phyloP scores from a whole-genome alignment of 148 eudicot species.

The Limonium bicolor region DNA sequence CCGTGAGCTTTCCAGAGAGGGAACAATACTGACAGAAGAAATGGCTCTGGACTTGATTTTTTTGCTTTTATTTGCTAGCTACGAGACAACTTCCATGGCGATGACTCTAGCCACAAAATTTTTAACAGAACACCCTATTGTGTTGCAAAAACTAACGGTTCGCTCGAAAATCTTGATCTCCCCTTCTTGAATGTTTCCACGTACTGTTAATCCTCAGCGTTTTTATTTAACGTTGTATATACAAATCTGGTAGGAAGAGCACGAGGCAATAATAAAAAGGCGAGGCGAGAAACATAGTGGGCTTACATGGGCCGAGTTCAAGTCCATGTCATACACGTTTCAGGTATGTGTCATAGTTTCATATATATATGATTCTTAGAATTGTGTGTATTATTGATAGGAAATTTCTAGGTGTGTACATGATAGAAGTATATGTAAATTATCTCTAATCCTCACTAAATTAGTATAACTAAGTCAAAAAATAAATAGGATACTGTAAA shows the following conservation, averaged over 20 bases:
- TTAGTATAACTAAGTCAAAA: not conserved
- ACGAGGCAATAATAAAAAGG: conserved; percentile 44
- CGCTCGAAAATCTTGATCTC: not conserved
- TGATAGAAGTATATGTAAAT: not conserved
- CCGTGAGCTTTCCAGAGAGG: too few species aligned
- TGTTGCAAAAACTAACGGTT: conserved; percentile 6
- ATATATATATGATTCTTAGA: too few species aligned
- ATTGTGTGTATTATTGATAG: not conserved
- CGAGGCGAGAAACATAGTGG: conserved; percentile 47
- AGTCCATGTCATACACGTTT: conserved; percentile 82
- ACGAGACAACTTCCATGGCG: too few species aligned
- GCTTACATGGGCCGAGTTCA: conserved; percentile 78
- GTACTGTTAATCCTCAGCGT: not conserved
- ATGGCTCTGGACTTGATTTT: too few species aligned
- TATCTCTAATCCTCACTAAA: too few species aligned
- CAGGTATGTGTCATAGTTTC: too few species aligned
- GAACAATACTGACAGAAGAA: too few species aligned
- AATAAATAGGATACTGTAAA: not conserved
- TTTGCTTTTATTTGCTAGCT: too few species aligned
- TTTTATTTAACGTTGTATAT: not conserved
- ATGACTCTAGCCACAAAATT: too few species aligned
- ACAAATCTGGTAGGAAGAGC: conserved; percentile 53
- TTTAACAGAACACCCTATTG: too few species aligned
- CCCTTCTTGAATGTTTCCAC: not conserved
- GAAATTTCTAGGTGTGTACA: too few species aligned